Evolutionary conservation across 73 alveolate genomes (phyloP).

Genomic region (Uronychia binucleata): DNA sequence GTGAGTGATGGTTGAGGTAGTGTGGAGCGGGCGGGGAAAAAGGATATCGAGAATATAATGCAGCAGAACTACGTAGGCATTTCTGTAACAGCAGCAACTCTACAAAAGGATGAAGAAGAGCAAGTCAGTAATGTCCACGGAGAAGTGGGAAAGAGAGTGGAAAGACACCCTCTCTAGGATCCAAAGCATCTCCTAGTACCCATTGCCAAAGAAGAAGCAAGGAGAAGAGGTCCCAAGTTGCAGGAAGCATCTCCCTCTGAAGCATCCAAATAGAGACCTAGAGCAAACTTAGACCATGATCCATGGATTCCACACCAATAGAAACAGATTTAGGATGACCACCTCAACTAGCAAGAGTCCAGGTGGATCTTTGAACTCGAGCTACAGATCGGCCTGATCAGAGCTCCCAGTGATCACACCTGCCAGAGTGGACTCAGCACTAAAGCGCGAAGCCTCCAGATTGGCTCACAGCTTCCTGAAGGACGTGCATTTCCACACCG

Average conservation of each 20-base stretch:
- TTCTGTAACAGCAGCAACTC: neutral
- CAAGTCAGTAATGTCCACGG: neutral
- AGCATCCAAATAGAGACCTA: neutral
- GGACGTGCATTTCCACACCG: neutral
- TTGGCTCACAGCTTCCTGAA: neutral
- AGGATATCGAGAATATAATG: neutral
- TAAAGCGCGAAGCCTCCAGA: neutral
- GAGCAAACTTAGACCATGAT: neutral
- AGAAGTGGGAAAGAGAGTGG: neutral
- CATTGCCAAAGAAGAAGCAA: neutral
- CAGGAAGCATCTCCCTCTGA: neutral
- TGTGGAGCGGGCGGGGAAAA: neutral
- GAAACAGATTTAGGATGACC: too few species aligned
- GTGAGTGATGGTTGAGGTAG: too few species aligned
- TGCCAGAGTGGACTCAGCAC: neutral
- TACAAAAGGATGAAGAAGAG: neutral
- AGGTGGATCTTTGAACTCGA: too few species aligned
- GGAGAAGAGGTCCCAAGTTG: neutral
- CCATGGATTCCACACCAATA: neutral
- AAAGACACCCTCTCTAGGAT: neutral
- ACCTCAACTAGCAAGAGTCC: too few species aligned
- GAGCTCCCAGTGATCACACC: neutral
- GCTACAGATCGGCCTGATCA: too few species aligned
- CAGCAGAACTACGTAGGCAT: neutral
- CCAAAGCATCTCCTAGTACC: neutral